Base-by-base conservation (phyloP, 805 yeast species). In the Saccharomycopsis sp. region DNA sequence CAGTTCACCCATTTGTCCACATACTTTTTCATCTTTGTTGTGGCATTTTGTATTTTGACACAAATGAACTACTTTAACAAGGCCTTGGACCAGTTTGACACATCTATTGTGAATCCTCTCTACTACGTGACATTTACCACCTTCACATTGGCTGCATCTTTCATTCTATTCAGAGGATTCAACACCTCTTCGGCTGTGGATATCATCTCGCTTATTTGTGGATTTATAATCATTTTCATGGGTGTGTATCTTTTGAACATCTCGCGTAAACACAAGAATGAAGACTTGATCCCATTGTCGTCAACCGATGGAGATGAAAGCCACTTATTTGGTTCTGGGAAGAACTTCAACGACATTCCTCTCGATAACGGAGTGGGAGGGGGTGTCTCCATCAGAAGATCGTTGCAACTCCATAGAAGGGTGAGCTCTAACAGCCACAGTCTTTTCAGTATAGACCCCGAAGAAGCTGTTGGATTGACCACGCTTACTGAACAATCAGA, bases 41-140 rank as follows among this genome's bases (percentile, higher is more conserved):
- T 90, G 58, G 87, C 76, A 7, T 79, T 86, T 48, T 90, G 97
- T 72, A 91, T 90, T 64, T 66, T 87, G 65, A 89, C 96, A 3
- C 97, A 90, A 72, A 90, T 90, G 97, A 90, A 89, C 74, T 90
- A 88, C 70, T 89, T 90, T 77, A 90, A 90, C 78, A 91, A 89
- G 75, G 97, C 97, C 0, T 77, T 90, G 67, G 97, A 91, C 65
- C 96, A 89, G 70, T 90, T 90, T 66, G 97, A 91, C 69, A 90
- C 97, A 3, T 87, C 95, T 0, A 88, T 90, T 64, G 97, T 90
- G 57, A 90, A 90, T 70, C 97, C 97, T 34, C 75, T 90, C 61
- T 90, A 90, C 73, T 90, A 91, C 67, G 97, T 90, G 56, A 84
- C 96, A 1, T 91, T 90, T 74, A 90, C 97, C 44, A 89, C 97